Evolutionary conservation across 2,329 filamentous ascomycete species (phyloP).

Genomic region (Hypomyces perniciosus): DNA sequence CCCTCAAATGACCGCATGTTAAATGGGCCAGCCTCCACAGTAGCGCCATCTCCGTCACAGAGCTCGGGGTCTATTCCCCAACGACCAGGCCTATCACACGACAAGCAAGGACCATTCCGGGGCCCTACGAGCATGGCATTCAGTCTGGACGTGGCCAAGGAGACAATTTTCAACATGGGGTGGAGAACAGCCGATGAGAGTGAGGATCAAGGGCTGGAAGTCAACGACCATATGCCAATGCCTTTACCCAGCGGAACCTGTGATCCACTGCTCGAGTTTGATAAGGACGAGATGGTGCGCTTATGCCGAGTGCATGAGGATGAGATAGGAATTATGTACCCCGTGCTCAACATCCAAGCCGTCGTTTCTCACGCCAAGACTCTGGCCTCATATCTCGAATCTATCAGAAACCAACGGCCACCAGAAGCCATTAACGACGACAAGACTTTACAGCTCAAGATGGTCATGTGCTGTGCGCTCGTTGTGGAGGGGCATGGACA

Average conservation of each 20-base stretch:
- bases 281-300: constrained; percentile 72
- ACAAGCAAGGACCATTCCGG: constrained; percentile 62
- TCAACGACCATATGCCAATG: constrained; percentile 17
- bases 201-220: constrained; percentile 48
- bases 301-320: constrained; percentile 79
- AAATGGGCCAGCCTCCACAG: constrained; percentile 25
- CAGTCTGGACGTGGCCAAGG: constrained; percentile 80
- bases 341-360: constrained; percentile 68
- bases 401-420: constrained; percentile 29
- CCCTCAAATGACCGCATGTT: constrained; percentile 21
- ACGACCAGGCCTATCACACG: constrained; percentile 41
- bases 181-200: constrained; percentile 60
- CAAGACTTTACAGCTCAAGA: constrained; percentile 67
- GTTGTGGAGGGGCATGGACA: constrained; percentile 73
- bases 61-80: constrained; percentile 31
- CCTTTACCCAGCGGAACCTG: constrained; percentile 31
- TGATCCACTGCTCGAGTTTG: constrained; percentile 78
- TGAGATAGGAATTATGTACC: constrained; percentile 90
- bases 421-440: constrained; percentile 40
- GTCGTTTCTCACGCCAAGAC: constrained; percentile 64
- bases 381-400: constrained; percentile 67
- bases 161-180: constrained; percentile 82
- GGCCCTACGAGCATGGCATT: constrained; percentile 83
- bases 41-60: constrained; percentile 39
- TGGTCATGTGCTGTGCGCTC: constrained; percentile 73